phyloP scores from a whole-genome alignment of 495 filamentous ascomycete genomes.

The Apodospora peruviana region DNA sequence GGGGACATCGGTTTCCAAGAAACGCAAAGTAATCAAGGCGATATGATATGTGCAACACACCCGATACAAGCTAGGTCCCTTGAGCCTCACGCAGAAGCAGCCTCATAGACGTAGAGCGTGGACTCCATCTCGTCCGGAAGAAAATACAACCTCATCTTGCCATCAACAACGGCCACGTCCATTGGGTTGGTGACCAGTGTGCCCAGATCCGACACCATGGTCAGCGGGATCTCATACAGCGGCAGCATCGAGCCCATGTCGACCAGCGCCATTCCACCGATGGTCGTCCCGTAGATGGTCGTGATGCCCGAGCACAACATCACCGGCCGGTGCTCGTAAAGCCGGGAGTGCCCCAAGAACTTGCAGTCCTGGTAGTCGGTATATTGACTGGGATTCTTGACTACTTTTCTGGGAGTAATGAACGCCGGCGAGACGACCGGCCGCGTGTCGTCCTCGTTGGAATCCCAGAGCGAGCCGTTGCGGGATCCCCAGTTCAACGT shows the following conservation, averaged over 20 bases:
- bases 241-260: constrained; percentile 29
- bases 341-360: constrained; percentile 27
- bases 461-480: constrained; percentile 25
- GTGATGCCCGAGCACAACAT: constrained; percentile 35
- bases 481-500: constrained; percentile 32
- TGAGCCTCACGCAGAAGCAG: constrained; percentile 8
- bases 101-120: constrained; percentile 33
- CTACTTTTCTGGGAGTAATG: constrained; percentile 11
- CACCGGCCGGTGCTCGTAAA: constrained; percentile 14
- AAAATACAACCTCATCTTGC: constrained; percentile 30
- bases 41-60: too few relatives aligned
- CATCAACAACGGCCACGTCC: constrained; percentile 29
- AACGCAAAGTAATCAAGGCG: too few relatives aligned
- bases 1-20: too few relatives aligned
- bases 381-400: constrained; percentile 24
- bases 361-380: constrained; percentile 38
- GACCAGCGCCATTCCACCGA: constrained; percentile 34
- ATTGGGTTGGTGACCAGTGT: constrained; percentile 28
- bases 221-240: constrained; percentile 29
- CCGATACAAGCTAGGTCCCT: too few relatives aligned
- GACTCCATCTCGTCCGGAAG: constrained; percentile 31
- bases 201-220: constrained; percentile 26
- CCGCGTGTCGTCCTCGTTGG: constrained; percentile 4
- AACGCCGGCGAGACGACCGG: constrained; percentile 20
- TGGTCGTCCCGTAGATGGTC: constrained; percentile 15